Base-by-base conservation (phyloP, 192 early-diverging fungal species). In the Umbelopsis ramanniana region DNA sequence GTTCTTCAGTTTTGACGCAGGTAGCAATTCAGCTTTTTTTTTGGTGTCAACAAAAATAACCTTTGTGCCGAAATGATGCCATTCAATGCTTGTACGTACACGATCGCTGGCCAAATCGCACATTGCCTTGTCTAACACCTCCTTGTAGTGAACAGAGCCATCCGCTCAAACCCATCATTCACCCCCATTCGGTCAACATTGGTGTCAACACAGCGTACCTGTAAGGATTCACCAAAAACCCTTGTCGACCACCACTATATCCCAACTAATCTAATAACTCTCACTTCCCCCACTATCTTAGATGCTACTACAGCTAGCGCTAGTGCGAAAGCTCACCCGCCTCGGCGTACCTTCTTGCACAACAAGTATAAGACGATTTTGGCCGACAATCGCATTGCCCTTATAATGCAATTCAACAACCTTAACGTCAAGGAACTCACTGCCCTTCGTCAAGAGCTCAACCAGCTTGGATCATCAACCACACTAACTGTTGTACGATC, bases 371-470 rank as follows among this genome's bases (percentile, higher is more conserved):
- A 77, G 23, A 46, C 74, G 6, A 63, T 84, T 24, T 35, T 89
- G 53, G 55, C 82, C 19, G 67, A 80, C 9, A 89, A 89, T 72
- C 74, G 87, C 22, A 77, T 84, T 46, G 54, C 87, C 43, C 74
- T 89, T 60, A 80, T 89, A 43, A 76, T 82, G 46, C 87, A 89
- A 67, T 85, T 87, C 76, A 89, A 89, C 79, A 89, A 89, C 70
- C 79, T 89, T 70, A 83, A 82, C 0, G 81, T 89, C 33, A 67
- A 77, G 40, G 87, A 89, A 72, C 74, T 85, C 70, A 79, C 80
- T 14, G 48, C 77, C 66, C 72, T 89, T 46, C 82, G 87, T 52
- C 76, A 81, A 60, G 81, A 85, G 6, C 71, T 89, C 14, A 46
- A 33, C 17, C 71, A 46, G 6, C 50, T 71, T 0, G 66, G 74